Percentiles rank a stretch among this genome's conserved stretches.
Evolutionary conservation across 768 basidiomycete genomes (phyloP).

Genomic region (Dendrothele bispora): DNA sequence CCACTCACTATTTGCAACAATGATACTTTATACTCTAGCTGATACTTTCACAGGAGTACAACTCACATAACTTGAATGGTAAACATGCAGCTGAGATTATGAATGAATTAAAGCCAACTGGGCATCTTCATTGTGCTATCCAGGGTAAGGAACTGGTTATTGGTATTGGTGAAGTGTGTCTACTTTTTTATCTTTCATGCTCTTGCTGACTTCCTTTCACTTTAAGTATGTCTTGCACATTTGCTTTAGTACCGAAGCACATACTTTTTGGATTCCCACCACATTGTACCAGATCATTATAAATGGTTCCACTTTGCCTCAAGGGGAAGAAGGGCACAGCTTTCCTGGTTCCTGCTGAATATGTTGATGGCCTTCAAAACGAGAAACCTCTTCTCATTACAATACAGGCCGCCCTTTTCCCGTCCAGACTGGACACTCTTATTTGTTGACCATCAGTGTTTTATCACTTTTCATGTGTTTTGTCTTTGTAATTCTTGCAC

Average conservation of each 20-base stretch:
- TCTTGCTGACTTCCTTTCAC: background rate
- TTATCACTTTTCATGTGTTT: too few species aligned
- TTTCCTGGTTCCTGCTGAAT: background rate
- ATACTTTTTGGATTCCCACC: constrained; percentile 1
- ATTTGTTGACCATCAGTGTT: background rate
- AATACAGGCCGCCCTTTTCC: background rate
- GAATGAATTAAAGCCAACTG: background rate
- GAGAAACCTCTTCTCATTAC: background rate
- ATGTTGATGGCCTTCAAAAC: background rate
- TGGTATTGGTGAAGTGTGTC: background rate
- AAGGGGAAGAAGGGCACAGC: background rate
- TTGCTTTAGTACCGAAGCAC: background rate
- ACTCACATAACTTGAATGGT: background rate
- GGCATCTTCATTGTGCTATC: background rate
- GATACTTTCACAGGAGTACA: background rate
- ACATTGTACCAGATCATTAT: background rate
- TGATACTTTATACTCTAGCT: too few species aligned
- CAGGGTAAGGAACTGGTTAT: background rate
- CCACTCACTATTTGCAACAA: too few species aligned
- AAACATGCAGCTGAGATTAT: background rate
- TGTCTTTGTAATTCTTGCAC: too few species aligned
- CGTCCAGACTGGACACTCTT: background rate
- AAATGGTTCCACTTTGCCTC: background rate
- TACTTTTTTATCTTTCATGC: background rate
- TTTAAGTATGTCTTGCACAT: background rate